Percentiles rank a stretch among this genome's conserved stretches.
Evolutionary conservation across 441 rosid genomes (phyloP).

Genomic region (Adansonia rubrostipa): DNA sequence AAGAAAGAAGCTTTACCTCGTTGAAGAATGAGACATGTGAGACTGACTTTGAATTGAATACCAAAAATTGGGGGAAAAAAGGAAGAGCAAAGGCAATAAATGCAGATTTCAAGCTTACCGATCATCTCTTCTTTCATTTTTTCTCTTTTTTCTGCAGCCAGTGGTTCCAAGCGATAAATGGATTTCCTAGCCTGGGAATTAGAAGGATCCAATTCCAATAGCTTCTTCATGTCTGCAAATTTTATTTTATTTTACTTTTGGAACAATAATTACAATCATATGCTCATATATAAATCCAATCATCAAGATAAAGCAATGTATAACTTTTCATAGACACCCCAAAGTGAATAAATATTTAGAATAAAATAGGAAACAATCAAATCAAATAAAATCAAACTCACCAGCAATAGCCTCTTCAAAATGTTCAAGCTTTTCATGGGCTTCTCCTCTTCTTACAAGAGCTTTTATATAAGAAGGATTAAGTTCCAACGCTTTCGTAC

Average conservation of each 20-base stretch:
- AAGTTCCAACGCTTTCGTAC: constrained; percentile 77
- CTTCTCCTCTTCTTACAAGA: constrained; percentile 76
- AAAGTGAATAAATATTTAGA: neutral
- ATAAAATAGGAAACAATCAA: neutral
- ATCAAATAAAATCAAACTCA: constrained; percentile 33
- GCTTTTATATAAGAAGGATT: constrained; percentile 81
- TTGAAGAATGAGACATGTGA: neutral
- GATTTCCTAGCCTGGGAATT: constrained; percentile 73
- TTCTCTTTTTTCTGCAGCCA: constrained; percentile 89
- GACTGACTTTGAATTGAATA: neutral
- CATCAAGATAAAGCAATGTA: neutral
- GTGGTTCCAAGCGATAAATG: constrained; percentile 71
- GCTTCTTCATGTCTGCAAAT: constrained; percentile 73
- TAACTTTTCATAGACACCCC: neutral
- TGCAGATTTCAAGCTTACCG: constrained; percentile 49
- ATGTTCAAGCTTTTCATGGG: constrained; percentile 84
- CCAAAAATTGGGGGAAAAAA: neutral
- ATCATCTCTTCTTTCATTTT: constrained; percentile 98
- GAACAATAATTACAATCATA: neutral
- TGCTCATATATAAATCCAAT: neutral
- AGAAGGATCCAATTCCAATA: constrained; percentile 80
- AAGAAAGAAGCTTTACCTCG: neutral
- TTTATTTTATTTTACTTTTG: neutral
- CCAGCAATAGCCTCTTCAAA: constrained; percentile 90
- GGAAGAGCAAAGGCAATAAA: constrained; percentile 3